Evolutionary conservation across 139 green algal species (phyloP).

Genomic region (Chlorella ohadii): DNA sequence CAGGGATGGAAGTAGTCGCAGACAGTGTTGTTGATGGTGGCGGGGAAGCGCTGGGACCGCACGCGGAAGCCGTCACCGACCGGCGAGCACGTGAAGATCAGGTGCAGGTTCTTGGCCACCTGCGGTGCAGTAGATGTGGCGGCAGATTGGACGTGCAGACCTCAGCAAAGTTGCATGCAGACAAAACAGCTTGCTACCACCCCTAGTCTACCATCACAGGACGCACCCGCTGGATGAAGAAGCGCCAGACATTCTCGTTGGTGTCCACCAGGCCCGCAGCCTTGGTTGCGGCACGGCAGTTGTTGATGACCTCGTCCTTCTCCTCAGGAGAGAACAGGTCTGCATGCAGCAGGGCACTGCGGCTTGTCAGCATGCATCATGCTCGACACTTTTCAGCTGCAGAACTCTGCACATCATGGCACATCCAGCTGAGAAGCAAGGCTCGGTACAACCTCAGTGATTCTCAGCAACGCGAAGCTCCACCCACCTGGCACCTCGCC

Average conservation of each 20-base stretch:
- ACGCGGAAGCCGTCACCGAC: constrained; percentile 91
- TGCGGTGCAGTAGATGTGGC: not conserved
- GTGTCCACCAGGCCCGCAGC: constrained; percentile 81
- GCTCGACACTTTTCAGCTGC: too few species aligned
- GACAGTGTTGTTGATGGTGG: constrained; percentile 88
- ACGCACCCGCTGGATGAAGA: constrained; percentile 82
- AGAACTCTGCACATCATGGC: too few species aligned
- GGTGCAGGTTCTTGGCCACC: constrained; percentile 83
- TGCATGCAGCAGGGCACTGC: too few species aligned
- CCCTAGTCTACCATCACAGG: too few species aligned
- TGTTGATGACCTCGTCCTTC: constrained; percentile 90
- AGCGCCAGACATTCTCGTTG: constrained; percentile 84
- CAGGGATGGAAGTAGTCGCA: constrained; percentile 93
- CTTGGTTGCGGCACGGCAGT: constrained; percentile 86
- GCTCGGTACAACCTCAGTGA: too few species aligned
- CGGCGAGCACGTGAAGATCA: constrained; percentile 87
- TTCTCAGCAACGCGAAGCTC: too few species aligned
- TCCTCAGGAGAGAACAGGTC: constrained; percentile 82
- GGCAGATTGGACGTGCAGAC: too few species aligned
- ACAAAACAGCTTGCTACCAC: too few species aligned
- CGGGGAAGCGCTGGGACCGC: constrained; percentile 87
- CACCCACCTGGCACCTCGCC: constrained; percentile 76
- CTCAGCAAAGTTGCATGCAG: too few species aligned
- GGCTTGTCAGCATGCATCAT: too few species aligned
- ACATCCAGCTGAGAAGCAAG: too few species aligned